These are phyloP conservation scores for Artomyces pyxidatus DNA, from an alignment of 768 basidiomycete species.

Conservation along the genomic window DNA sequence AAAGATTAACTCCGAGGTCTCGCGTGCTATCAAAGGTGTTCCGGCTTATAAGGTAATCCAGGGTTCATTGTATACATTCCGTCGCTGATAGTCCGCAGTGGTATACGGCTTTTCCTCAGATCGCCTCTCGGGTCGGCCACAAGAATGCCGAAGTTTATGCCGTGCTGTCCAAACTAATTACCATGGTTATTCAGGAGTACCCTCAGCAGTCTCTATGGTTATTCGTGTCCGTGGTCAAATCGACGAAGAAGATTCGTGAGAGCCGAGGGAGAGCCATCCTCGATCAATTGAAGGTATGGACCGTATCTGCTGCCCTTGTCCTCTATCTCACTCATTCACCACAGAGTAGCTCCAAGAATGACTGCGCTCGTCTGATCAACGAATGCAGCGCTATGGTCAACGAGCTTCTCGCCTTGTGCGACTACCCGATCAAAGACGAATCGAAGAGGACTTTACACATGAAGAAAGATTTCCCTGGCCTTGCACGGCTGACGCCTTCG, in stretches of 20 bases:
- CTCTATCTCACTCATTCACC: background rate
- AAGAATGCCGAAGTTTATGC: slow-evolving; percentile 50
- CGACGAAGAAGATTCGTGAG: slow-evolving; percentile 56
- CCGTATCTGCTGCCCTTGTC: background rate
- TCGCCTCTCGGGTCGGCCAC: slow-evolving; percentile 89
- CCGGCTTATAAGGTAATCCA: slow-evolving; percentile 72
- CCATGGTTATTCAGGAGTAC: slow-evolving; percentile 66
- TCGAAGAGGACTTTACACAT: slow-evolving; percentile 32
- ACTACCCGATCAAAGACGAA: slow-evolving; percentile 38
- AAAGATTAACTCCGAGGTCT: slow-evolving; percentile 50
- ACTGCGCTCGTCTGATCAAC: slow-evolving; percentile 34
- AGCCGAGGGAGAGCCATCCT: slow-evolving; percentile 48
- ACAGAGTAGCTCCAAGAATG: slow-evolving; percentile 40
- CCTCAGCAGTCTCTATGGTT: slow-evolving; percentile 93
- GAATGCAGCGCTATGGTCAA: slow-evolving; percentile 57
- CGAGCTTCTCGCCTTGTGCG: slow-evolving; percentile 60
- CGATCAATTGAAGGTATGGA: slow-evolving; percentile 49
- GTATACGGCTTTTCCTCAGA: slow-evolving; percentile 94
- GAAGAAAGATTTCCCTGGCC: slow-evolving; percentile 44
- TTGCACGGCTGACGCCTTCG: slow-evolving; percentile 52
- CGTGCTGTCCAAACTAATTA: slow-evolving; percentile 59
- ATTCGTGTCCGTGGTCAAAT: slow-evolving; percentile 82
- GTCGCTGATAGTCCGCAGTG: slow-evolving; percentile 45
- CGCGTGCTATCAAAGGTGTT: slow-evolving; percentile 46
- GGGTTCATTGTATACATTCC: background rate